Evolutionary conservation across 495 filamentous ascomycete species (phyloP).

Genomic region (Neurospora sp.): DNA sequence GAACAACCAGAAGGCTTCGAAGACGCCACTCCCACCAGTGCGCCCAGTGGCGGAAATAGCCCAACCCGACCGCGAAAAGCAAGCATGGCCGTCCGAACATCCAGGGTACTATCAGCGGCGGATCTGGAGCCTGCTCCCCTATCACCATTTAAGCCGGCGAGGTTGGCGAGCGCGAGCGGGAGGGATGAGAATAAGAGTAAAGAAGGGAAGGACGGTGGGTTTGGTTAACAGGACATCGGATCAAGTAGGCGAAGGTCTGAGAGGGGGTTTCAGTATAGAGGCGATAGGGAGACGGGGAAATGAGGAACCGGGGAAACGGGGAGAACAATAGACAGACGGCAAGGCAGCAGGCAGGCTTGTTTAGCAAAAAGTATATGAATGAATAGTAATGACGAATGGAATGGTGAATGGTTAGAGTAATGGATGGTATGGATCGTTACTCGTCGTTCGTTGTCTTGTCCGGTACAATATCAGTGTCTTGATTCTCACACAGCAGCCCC

Average conservation of each 20-base stretch:
- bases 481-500: not conserved
- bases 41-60: constrained; percentile 12
- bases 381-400: not conserved
- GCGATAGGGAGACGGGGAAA: not conserved
- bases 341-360: not conserved
- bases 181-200: not conserved
- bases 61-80: not conserved
- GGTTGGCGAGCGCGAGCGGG: not conserved
- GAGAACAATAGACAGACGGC: not conserved
- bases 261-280: not conserved
- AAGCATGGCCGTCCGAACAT: not conserved
- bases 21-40: not conserved
- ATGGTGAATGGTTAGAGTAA: not conserved
- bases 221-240: not conserved
- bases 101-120: not conserved
- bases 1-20: not conserved
- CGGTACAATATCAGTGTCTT: not conserved
- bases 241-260: too few relatives aligned
- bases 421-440: not conserved
- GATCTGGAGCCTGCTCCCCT: constrained; percentile 25
- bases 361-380: not conserved
- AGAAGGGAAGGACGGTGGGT: not conserved
- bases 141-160: constrained; percentile 10
- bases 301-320: not conserved
- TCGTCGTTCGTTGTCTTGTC: not conserved